Conservation (phyloP, 2,329 filamentous ascomycete species). For the Beauveria sp. region DNA sequence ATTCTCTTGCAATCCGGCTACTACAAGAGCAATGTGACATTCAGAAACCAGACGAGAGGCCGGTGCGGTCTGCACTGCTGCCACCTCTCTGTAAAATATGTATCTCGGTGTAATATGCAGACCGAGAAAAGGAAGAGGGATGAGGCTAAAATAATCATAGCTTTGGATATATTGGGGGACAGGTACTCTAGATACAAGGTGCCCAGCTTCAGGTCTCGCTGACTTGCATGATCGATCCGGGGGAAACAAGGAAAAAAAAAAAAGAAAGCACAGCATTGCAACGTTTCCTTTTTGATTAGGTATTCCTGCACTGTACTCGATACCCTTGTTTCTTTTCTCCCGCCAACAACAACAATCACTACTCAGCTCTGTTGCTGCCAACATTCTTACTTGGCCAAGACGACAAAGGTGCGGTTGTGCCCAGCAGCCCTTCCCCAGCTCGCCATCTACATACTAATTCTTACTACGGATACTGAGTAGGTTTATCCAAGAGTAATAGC, state of each 20-base stretch:
- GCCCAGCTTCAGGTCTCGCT: neutral
- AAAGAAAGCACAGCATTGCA: neutral
- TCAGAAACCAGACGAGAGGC: no score
- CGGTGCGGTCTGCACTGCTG: no score
- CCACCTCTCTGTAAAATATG: no score
- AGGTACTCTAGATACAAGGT: neutral
- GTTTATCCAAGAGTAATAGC: neutral
- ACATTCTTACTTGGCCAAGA: no score
- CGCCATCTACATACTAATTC: no score
- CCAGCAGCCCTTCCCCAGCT: no score
- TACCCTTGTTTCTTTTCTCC: conserved; percentile 1
- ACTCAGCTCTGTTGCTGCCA: no score
- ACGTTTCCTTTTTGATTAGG: neutral
- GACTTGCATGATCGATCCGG: conserved; percentile 5
- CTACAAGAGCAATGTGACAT: neutral
- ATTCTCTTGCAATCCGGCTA: neutral
- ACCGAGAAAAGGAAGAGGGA: neutral
- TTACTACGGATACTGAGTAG: no score
- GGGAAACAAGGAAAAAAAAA: neutral
- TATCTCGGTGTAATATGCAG: no score
- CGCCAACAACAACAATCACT: neutral
- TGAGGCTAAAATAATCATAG: neutral
- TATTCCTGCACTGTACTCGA: conserved; percentile 7
- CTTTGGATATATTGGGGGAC: neutral
- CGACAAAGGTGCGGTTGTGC: no score